Percentiles rank a stretch among this genome's conserved stretches.
phyloP scores from a whole-genome alignment of 805 yeast species.

The Yueomyces sinensis region DNA sequence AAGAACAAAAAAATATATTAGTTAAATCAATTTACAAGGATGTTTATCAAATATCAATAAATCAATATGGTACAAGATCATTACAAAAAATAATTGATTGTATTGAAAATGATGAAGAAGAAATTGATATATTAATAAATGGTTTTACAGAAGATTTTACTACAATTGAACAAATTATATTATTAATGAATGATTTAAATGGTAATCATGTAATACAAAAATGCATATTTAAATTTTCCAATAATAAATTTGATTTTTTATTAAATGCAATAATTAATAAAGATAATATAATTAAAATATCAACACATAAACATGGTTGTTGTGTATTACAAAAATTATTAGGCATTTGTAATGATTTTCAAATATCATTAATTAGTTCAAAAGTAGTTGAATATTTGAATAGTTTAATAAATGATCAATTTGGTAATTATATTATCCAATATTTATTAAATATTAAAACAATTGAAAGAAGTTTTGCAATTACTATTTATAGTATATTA shows the following conservation, averaged over 20 bases:
- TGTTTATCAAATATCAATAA: constrained; percentile 50
- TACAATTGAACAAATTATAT: constrained; percentile 42
- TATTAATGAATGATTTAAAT: constrained; percentile 61
- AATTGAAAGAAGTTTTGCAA: constrained; percentile 31
- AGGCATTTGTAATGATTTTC: constrained; percentile 44
- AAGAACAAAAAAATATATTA: constrained; percentile 40
- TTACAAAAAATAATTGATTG: constrained; percentile 64
- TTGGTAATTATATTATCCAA: constrained; percentile 75
- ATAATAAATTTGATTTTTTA: constrained; percentile 55
- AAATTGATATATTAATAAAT: constrained; percentile 35
- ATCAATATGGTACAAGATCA: constrained; percentile 78
- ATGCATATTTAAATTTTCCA: constrained; percentile 55
- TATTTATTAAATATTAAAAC: constrained; percentile 54
- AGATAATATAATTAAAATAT: constrained; percentile 45
- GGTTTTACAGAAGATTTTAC: constrained; percentile 32
- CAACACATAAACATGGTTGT: constrained; percentile 79
- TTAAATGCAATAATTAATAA: constrained; percentile 48
- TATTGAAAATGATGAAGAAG: constrained; percentile 38
- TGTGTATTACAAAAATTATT: constrained; percentile 67
- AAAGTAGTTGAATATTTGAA: constrained; percentile 43
- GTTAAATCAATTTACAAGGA: constrained; percentile 42
- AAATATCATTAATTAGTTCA: constrained; percentile 42
- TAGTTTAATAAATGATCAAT: constrained; percentile 61
- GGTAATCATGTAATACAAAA: constrained; percentile 80
- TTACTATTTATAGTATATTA: constrained; percentile 23